Evolutionary conservation across 192 early-diverging fungal genomes (phyloP).

Genomic region (Diversispora eburnea): DNA sequence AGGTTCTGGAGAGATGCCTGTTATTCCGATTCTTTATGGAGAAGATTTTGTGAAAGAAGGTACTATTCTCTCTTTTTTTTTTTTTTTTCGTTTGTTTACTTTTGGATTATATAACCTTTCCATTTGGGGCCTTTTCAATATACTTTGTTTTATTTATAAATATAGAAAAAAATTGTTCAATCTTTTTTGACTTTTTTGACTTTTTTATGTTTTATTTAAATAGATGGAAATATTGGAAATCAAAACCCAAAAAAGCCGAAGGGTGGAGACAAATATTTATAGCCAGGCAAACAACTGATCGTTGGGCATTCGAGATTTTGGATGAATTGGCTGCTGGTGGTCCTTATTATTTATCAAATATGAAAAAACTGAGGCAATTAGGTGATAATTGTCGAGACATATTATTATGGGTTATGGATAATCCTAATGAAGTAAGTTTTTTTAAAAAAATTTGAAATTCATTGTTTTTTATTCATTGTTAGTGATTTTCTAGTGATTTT

Average conservation of each 20-base stretch:
- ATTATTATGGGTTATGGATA: constrained; percentile 25
- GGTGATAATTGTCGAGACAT: constrained; percentile 25
- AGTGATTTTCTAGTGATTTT: not conserved
- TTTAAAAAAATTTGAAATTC: not conserved
- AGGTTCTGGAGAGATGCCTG: constrained; percentile 23
- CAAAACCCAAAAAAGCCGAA: constrained; percentile 19
- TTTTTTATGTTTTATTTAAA: not conserved
- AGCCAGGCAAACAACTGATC: constrained; percentile 13
- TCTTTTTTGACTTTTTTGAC: not conserved
- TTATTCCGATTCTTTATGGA: constrained; percentile 23
- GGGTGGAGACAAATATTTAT: constrained; percentile 27
- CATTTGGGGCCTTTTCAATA: not conserved
- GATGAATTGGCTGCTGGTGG: constrained; percentile 15
- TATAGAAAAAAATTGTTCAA: not conserved
- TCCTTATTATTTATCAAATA: constrained; percentile 15
- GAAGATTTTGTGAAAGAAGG: constrained; percentile 21
- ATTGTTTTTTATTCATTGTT: not conserved
- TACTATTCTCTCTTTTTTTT: too few species aligned
- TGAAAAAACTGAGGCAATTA: constrained; percentile 24
- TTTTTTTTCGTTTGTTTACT: not conserved
- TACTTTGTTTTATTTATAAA: not conserved
- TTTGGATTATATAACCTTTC: not conserved
- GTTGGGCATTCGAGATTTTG: constrained; percentile 23
- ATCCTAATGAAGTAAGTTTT: constrained; percentile 19
- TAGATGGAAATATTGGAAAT: constrained; percentile 29